Conservation (phyloP, 768 basidiomycete genomes). For the Tulasnella sp. region DNA sequence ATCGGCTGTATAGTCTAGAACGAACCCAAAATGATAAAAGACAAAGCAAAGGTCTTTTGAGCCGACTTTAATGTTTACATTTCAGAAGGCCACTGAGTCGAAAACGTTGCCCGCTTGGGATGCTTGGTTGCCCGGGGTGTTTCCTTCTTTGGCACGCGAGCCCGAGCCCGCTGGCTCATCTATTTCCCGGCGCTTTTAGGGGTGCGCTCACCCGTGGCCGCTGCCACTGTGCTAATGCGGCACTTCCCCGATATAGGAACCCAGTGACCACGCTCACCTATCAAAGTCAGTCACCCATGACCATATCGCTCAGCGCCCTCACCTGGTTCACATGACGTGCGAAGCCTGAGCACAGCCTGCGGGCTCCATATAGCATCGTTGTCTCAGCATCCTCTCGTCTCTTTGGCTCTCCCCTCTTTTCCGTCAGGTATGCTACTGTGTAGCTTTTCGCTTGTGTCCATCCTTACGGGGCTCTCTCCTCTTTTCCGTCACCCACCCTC, state of each 20-base stretch:
- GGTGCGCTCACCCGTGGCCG: neutral
- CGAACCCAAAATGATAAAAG: too few species aligned
- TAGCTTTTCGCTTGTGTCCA: neutral
- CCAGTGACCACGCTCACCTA: neutral
- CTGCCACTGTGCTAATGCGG: neutral
- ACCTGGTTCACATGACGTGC: neutral
- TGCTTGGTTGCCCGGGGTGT: too few species aligned
- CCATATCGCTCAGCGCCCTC: neutral
- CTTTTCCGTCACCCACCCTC: neutral
- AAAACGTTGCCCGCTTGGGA: too few species aligned
- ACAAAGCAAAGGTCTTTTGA: too few species aligned
- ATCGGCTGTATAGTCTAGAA: too few species aligned
- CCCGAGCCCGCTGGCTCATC: too few species aligned
- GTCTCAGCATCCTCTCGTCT: neutral
- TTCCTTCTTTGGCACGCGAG: too few species aligned
- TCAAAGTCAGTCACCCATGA: too few species aligned
- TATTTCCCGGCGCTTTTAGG: too few species aligned
- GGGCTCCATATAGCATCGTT: neutral
- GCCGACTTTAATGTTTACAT: too few species aligned
- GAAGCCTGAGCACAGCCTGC: neutral
- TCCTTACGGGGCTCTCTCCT: neutral
- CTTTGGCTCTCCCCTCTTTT: neutral
- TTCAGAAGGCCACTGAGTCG: too few species aligned
- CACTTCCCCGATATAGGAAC: neutral
- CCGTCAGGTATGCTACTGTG: neutral